Conservation (phyloP, 2,329 filamentous ascomycete species). For the Cercospora zeae-maydis region DNA sequence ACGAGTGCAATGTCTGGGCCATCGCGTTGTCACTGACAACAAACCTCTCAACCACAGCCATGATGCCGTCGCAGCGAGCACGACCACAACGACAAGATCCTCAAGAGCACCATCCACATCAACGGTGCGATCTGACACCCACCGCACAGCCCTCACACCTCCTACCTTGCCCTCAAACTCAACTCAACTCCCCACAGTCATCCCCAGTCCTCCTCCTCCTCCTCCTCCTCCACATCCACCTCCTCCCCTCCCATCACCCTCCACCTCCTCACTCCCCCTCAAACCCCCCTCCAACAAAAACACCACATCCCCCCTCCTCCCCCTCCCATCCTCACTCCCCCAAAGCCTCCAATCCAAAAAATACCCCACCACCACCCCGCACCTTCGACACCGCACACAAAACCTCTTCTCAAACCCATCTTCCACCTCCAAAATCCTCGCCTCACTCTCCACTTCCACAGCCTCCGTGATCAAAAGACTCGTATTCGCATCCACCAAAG, state of each 20-base stretch:
- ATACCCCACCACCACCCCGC: conserved; percentile 61
- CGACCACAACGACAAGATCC: neutral
- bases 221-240: conserved; percentile 45
- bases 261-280: conserved; percentile 56
- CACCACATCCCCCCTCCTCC: conserved; percentile 49
- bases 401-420: conserved; percentile 67
- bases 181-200: neutral
- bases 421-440: conserved; percentile 31
- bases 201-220: neutral
- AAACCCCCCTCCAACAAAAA: conserved; percentile 61
- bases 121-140: neutral
- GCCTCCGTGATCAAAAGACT: conserved; percentile 20
- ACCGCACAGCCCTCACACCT: neutral
- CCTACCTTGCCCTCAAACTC: neutral
- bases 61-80: neutral
- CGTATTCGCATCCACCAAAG: conserved; percentile 20
- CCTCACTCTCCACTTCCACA: conserved; percentile 14
- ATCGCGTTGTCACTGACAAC: neutral
- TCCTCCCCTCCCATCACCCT: conserved; percentile 5
- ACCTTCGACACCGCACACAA: conserved; percentile 58
- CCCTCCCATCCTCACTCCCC: conserved; percentile 31
- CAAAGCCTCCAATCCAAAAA: conserved; percentile 55
- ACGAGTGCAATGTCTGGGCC: neutral
- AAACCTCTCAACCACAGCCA: neutral
- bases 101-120: neutral